phyloP scores from a whole-genome alignment of 371 early-diverging fungal species.

The Mortierella sp. region DNA sequence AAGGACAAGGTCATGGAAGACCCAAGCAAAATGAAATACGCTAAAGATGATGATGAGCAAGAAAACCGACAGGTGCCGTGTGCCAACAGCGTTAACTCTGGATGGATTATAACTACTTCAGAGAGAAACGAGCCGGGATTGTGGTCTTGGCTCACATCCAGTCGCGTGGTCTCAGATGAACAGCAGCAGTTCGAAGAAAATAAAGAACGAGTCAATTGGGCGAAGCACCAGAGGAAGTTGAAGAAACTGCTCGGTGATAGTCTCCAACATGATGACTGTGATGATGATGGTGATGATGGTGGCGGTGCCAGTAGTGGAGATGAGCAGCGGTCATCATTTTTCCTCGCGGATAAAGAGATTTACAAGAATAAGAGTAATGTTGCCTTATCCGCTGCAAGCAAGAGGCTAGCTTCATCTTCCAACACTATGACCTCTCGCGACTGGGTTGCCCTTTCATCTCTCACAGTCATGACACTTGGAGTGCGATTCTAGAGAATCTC shows the following conservation, averaged over 20 bases:
- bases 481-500: constrained; percentile 33
- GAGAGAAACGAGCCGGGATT: constrained; percentile 4
- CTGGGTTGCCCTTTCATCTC: constrained; percentile 2
- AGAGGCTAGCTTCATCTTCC: not conserved
- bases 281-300: no score
- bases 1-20: not conserved
- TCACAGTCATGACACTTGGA: constrained; percentile 10
- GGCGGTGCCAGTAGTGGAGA: not conserved
- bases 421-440: constrained; percentile 2
- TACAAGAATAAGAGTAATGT: not conserved
- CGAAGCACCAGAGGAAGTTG: not conserved
- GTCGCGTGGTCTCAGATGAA: constrained; percentile 1
- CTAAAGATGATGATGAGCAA: not conserved
- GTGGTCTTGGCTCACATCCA: constrained; percentile 32
- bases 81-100: not conserved
- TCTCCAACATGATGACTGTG: not conserved
- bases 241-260: not conserved
- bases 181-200: constrained; percentile 2
- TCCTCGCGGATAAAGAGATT: not conserved
- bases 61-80: not conserved
- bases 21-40: no score
- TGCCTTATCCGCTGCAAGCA: not conserved
- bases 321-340: not conserved
- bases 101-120: not conserved
- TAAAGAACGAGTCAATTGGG: not conserved